These are phyloP conservation scores for Entomortierella beljakovae DNA, from an alignment of 192 early-diverging fungal genomes.

Conservation along the genomic window DNA sequence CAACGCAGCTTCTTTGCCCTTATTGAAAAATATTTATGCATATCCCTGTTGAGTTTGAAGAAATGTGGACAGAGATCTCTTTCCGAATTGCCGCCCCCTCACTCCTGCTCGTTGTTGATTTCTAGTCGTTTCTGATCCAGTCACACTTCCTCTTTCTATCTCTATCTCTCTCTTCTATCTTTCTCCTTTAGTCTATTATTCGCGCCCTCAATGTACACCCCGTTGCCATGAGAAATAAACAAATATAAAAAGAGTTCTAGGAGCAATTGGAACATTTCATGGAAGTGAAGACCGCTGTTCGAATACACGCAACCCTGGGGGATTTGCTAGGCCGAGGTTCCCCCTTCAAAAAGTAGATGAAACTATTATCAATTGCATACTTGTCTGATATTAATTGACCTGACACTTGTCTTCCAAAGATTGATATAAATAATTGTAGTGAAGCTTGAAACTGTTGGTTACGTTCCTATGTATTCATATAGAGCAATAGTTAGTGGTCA, in stretches of 20 bases:
- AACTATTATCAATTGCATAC: conserved; percentile 8
- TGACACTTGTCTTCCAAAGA: conserved; percentile 53
- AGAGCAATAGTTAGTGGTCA: neutral
- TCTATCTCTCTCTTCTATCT: neutral
- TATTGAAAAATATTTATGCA: too few relatives aligned
- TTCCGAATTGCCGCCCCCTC: neutral
- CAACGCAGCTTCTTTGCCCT: too few relatives aligned
- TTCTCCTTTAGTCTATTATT: neutral
- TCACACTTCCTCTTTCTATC: neutral
- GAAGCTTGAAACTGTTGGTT: conserved; percentile 30
- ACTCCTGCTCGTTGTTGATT: conserved; percentile 1
- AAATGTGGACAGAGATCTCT: too few relatives aligned
- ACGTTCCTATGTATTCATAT: conserved; percentile 9
- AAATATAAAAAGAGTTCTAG: neutral
- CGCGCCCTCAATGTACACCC: neutral
- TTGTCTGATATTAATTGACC: conserved; percentile 41
- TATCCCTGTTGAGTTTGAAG: too few relatives aligned
- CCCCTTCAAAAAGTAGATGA: neutral
- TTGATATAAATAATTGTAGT: conserved; percentile 41
- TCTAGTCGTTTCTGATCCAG: neutral
- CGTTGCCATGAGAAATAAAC: too few relatives aligned
- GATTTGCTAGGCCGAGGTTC: neutral
- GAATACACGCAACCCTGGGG: neutral
- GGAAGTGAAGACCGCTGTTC: neutral
- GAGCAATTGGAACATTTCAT: conserved; percentile 8